These are phyloP conservation scores for Diutina sp. DNA, from an alignment of 1,139 yeast species.

Conservation along the genomic window DNA sequence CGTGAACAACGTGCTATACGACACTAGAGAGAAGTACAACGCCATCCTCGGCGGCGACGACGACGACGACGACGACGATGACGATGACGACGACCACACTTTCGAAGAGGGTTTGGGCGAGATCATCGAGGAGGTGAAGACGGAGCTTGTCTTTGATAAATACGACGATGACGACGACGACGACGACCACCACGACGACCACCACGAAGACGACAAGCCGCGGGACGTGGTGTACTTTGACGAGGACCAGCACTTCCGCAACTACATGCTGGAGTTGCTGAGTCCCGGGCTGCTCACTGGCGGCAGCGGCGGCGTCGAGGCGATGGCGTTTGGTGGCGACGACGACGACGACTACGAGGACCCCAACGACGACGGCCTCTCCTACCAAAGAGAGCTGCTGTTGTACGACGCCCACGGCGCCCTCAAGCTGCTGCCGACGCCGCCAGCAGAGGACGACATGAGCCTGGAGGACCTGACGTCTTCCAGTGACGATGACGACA, in stretches of 20 bases:
- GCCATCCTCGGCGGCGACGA: slow-evolving; percentile 78
- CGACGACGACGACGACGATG: slow-evolving; percentile 15
- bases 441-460: background rate
- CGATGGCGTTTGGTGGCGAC: slow-evolving; percentile 10
- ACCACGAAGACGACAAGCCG: slow-evolving; percentile 5
- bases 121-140: slow-evolving; percentile 22
- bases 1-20: slow-evolving; percentile 72
- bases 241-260: slow-evolving; percentile 41
- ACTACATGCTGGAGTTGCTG: slow-evolving; percentile 73
- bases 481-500: background rate
- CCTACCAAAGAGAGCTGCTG: slow-evolving; percentile 54
- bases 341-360: slow-evolving; percentile 58
- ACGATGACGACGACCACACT: slow-evolving; percentile 20
- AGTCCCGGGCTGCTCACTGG: slow-evolving; percentile 42
- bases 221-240: slow-evolving; percentile 17
- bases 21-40: slow-evolving; percentile 87
- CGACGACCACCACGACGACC: slow-evolving; percentile 17
- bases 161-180: slow-evolving; percentile 13
- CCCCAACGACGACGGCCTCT: slow-evolving; percentile 73
- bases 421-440: slow-evolving; percentile 8
- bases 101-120: slow-evolving; percentile 44
- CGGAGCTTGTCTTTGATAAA: slow-evolving; percentile 19
- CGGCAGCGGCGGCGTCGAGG: slow-evolving; percentile 3
- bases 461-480: background rate
- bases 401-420: slow-evolving; percentile 36